Conservation (phyloP, 768 basidiomycete genomes). For the Galerina sulciceps region DNA sequence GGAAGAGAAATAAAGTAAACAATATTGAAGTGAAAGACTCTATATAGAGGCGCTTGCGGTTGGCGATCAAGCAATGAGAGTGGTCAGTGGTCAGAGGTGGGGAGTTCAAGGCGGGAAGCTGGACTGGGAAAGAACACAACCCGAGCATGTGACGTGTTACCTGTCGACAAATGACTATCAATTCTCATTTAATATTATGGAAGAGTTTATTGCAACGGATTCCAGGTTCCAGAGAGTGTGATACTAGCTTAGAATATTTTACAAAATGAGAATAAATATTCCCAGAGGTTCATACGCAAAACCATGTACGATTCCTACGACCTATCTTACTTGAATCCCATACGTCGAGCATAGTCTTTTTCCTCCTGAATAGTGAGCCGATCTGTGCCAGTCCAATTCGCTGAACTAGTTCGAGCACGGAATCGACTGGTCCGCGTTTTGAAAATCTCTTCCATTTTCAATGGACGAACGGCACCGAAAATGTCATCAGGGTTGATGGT, state of each 20-base stretch:
- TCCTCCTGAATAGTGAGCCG: slow-evolving; percentile 84
- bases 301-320: not conserved
- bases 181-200: too few species aligned
- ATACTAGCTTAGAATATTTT: too few species aligned
- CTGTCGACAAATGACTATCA: too few species aligned
- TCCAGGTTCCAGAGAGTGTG: too few species aligned
- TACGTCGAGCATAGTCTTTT: slow-evolving; percentile 83
- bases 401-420: slow-evolving; percentile 89
- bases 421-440: slow-evolving; percentile 76
- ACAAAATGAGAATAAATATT: not conserved
- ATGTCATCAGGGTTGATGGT: slow-evolving; percentile 90
- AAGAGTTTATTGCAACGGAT: slow-evolving; percentile 7
- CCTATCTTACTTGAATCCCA: slow-evolving; percentile 71
- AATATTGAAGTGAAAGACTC: slow-evolving; percentile 30
- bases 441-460: slow-evolving; percentile 96
- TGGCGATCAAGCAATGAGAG: slow-evolving; percentile 20
- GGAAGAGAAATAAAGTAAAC: slow-evolving; percentile 33
- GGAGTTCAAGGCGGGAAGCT: slow-evolving; percentile 11
- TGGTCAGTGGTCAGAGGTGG: slow-evolving; percentile 16
- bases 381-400: slow-evolving; percentile 97
- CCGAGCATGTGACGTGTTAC: slow-evolving; percentile 9
- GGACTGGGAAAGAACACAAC: slow-evolving; percentile 14
- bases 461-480: slow-evolving; percentile 85
- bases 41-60: slow-evolving; percentile 9
- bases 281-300: not conserved